These are phyloP conservation scores for Skeletonema potamos DNA, from an alignment of 108 stramenopile species.

Conservation along the genomic window DNA sequence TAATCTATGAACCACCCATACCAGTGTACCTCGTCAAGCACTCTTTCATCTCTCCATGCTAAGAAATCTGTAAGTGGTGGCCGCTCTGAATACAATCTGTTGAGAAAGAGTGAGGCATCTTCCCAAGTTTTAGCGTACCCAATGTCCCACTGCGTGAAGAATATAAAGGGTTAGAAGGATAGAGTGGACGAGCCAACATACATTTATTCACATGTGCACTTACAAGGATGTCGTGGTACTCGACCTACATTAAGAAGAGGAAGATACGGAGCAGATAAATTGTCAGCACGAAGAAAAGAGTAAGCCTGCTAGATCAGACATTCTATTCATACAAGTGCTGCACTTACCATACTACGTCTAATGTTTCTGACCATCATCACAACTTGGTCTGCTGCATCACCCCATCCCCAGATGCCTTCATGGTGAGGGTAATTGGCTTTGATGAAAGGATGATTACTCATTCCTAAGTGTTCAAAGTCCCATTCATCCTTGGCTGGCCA, in stretches of 20 bases:
- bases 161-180: not conserved
- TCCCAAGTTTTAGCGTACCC: slow-evolving; percentile 33
- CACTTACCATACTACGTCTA: not conserved
- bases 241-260: slow-evolving; percentile 1
- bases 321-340: not conserved
- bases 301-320: not conserved
- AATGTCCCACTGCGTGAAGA: not conserved
- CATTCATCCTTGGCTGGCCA: slow-evolving; percentile 45
- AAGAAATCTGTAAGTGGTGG: slow-evolving; percentile 20
- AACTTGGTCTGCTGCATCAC: slow-evolving; percentile 29
- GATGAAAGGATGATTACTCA: slow-evolving; percentile 48
- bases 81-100: slow-evolving; percentile 18
- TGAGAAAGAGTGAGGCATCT: slow-evolving; percentile 9
- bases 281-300: not conserved
- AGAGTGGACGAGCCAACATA: not conserved
- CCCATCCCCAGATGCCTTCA: slow-evolving; percentile 50
- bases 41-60: slow-evolving; percentile 31
- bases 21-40: slow-evolving; percentile 33
- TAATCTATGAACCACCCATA: slow-evolving; percentile 51
- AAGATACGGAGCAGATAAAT: not conserved
- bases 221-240: slow-evolving; percentile 46
- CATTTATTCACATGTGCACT: not conserved
- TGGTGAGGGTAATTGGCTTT: slow-evolving; percentile 53
- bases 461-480: slow-evolving; percentile 41
- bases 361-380: slow-evolving; percentile 36